A percentile compares a stretch with the other conserved stretches of the same genome.
phyloP scores from a whole-genome alignment of 768 basidiomycete genomes.

The Boletus vermiculosoides region DNA sequence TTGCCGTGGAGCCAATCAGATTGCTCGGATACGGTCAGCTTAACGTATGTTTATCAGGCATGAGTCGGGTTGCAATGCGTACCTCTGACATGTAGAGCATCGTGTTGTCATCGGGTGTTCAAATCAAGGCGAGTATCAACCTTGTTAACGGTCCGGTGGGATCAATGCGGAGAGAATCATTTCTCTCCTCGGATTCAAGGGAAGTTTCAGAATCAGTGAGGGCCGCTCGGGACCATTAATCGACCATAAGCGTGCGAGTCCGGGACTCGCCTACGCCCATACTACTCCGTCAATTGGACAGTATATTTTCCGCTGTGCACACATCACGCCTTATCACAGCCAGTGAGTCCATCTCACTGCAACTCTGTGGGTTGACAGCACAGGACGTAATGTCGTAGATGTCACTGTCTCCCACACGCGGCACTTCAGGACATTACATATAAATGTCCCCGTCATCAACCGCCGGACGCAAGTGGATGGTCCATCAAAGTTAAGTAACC shows the following conservation, averaged over 20 bases:
- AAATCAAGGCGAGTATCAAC: not conserved
- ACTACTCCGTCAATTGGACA: too few relatives aligned
- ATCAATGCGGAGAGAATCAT: not conserved
- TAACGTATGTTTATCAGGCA: not conserved
- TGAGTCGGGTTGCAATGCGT: not conserved
- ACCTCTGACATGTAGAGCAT: not conserved
- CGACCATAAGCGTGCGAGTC: too few relatives aligned
- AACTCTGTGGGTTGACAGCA: too few relatives aligned
- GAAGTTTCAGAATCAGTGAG: not conserved
- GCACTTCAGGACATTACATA: not conserved
- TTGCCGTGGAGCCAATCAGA: slow-evolving; percentile 15
- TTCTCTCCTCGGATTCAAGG: not conserved
- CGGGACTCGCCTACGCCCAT: too few relatives aligned
- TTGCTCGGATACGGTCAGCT: not conserved
- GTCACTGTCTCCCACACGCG: not conserved
- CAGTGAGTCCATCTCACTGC: too few relatives aligned
- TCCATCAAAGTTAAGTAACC: not conserved
- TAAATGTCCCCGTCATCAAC: not conserved
- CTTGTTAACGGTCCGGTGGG: not conserved
- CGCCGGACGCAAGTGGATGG: not conserved
- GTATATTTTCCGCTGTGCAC: too few relatives aligned
- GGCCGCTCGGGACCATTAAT: not conserved
- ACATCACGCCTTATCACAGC: too few relatives aligned
- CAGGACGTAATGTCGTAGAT: too few relatives aligned
- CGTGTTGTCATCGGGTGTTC: not conserved